Conservation (phyloP, 177 flowering plant genomes). For the Vitis hybrid region DNA sequence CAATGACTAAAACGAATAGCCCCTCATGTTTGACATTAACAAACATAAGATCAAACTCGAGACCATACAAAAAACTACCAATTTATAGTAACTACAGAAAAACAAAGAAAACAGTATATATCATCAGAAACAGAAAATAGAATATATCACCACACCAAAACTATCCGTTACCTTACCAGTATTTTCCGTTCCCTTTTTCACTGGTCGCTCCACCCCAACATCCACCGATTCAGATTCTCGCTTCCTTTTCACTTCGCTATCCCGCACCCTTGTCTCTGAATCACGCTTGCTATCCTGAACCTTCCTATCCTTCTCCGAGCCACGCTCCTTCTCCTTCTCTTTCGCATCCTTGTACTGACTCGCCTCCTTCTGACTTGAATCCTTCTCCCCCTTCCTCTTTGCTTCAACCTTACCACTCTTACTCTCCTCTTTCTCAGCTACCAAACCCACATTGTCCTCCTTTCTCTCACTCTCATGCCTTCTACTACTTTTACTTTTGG, state of each 20-base stretch:
- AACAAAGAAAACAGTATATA: background rate
- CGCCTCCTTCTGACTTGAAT: too few species aligned
- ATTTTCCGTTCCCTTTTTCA: conserved; percentile 22
- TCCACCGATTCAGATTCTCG: conserved; percentile 18
- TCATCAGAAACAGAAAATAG: conserved; percentile 1
- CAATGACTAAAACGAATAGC: too few species aligned
- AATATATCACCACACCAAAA: too few species aligned
- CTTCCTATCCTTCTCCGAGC: conserved; percentile 36
- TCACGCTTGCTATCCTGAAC: conserved; percentile 34
- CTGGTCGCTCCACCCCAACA: too few species aligned
- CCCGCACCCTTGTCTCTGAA: conserved; percentile 12
- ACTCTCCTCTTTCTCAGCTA: conserved; percentile 31
- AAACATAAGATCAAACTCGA: too few species aligned
- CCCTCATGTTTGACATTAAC: too few species aligned
- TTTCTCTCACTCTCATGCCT: conserved; percentile 38
- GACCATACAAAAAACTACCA: too few species aligned
- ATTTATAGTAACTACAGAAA: conserved; percentile 4
- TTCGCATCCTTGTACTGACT: background rate
- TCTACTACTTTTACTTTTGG: conserved; percentile 30
- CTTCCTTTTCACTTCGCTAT: conserved; percentile 34
- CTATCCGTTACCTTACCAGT: conserved; percentile 38
- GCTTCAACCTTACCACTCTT: background rate
- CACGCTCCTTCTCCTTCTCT: conserved; percentile 39
- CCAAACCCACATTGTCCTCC: conserved; percentile 25
- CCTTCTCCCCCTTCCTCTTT: too few species aligned